Evolutionary conservation across 2,329 filamentous ascomycete genomes (phyloP).

Genomic region (Elsinoe ampelina): DNA sequence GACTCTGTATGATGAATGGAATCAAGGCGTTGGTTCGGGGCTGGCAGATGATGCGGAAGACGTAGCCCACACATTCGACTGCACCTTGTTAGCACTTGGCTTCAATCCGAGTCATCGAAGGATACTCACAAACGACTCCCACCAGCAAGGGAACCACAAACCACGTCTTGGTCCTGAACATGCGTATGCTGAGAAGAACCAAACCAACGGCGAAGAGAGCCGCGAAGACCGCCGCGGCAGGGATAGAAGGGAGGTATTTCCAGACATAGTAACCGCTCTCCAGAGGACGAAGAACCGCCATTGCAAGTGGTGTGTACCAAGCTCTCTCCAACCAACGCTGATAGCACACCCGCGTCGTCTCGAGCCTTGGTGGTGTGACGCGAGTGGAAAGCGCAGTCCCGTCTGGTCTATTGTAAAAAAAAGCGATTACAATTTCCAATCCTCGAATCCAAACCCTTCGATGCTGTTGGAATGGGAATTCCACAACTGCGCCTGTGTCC

Average conservation of each 20-base stretch:
- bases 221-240: constrained; percentile 16
- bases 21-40: constrained; percentile 23
- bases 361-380: no score
- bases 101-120: neutral
- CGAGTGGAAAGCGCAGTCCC: no score
- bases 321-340: no score
- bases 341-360: no score
- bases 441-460: no score
- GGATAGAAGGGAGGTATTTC: constrained; percentile 15
- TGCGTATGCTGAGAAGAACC: constrained; percentile 7
- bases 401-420: no score
- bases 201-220: constrained; percentile 29
- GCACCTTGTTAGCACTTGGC: constrained; percentile 17
- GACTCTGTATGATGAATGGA: constrained; percentile 36
- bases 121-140: constrained; percentile 39
- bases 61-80: constrained; percentile 40
- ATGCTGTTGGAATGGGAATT: no score
- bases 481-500: neutral
- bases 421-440: no score
- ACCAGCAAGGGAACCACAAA: constrained; percentile 41
- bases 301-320: neutral
- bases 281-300: constrained; percentile 4
- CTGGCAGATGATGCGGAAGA: constrained; percentile 24
- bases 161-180: constrained; percentile 38
- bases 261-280: constrained; percentile 5